These are phyloP conservation scores for Crucihimalaya himalaica DNA, from an alignment of 345 rosid species.

Conservation along the genomic window DNA sequence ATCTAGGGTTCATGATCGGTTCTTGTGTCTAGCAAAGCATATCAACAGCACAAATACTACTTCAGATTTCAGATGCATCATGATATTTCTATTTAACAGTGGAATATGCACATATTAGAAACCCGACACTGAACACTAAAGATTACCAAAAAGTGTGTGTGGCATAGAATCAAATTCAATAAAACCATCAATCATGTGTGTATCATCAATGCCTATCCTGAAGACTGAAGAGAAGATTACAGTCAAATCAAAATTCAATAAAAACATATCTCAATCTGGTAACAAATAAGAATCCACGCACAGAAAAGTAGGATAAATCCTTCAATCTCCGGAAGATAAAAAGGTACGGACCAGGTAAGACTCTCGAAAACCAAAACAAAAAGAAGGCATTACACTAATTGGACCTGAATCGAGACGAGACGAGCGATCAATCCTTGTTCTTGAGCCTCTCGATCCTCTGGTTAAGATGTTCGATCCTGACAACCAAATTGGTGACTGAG, in stretches of 20 bases:
- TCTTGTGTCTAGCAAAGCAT: not conserved
- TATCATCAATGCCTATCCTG: not conserved
- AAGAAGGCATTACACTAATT: not conserved
- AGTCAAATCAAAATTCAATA: not conserved
- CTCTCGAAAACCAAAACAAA: not conserved
- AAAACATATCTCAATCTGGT: constrained; percentile 2
- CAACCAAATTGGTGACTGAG: constrained; percentile 71
- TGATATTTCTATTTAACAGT: not conserved
- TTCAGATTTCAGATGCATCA: constrained; percentile 14
- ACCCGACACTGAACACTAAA: not conserved
- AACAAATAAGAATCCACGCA: constrained; percentile 2
- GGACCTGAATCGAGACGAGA: constrained; percentile 13
- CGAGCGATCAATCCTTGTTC: constrained; percentile 44
- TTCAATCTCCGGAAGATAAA: constrained; percentile 6
- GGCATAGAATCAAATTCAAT: not conserved
- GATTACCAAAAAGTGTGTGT: not conserved
- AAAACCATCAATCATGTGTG: not conserved
- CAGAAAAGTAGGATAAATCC: not conserved
- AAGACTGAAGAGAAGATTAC: not conserved
- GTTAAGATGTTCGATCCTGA: constrained; percentile 67
- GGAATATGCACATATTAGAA: not conserved
- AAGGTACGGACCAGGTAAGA: not conserved
- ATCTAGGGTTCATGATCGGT: not conserved
- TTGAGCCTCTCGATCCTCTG: constrained; percentile 75
- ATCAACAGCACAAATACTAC: constrained; percentile 19